phyloP scores from a whole-genome alignment of 257 asterid genomes.

The Rubia yunnanensis region DNA sequence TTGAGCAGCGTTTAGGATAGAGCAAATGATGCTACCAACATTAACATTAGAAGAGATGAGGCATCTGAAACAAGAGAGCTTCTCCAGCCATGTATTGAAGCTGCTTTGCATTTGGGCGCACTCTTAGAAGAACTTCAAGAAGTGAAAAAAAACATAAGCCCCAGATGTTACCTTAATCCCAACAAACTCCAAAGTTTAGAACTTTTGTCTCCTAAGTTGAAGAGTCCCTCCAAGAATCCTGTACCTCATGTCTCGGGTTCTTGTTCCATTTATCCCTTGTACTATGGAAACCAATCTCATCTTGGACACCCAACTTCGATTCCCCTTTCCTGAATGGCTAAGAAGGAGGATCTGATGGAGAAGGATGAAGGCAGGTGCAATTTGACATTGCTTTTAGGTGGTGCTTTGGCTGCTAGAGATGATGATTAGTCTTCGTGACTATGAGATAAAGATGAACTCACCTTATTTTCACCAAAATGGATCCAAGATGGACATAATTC shows the following conservation, averaged over 20 bases:
- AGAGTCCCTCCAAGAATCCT: conserved; percentile 19
- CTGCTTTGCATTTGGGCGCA: conserved; percentile 93
- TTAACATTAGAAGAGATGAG: conserved; percentile 70
- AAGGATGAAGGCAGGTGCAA: conserved; percentile 46
- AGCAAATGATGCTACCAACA: conserved; percentile 71
- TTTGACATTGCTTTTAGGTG: conserved; percentile 73
- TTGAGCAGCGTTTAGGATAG: conserved; percentile 66
- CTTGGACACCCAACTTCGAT: conserved; percentile 14
- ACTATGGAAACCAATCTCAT: conserved; percentile 28
- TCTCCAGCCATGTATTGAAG: conserved; percentile 94
- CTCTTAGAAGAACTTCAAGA: conserved; percentile 70
- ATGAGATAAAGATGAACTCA: not conserved
- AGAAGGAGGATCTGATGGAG: conserved; percentile 16
- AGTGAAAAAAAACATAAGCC: conserved; percentile 61
- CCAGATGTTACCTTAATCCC: conserved; percentile 61
- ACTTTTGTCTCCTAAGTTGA: too few species aligned
- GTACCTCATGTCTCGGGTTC: conserved; percentile 20
- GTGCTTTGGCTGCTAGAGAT: conserved; percentile 21
- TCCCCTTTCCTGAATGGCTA: conserved; percentile 19
- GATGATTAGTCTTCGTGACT: conserved; percentile 12
- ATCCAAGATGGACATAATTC: conserved; percentile 16
- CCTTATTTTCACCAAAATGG: conserved; percentile 11
- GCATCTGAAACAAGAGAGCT: conserved; percentile 50
- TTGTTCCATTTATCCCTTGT: conserved; percentile 61
- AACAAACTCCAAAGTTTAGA: too few species aligned